Conservation (phyloP, 139 green algal species). For the Picochlorum sp. region DNA sequence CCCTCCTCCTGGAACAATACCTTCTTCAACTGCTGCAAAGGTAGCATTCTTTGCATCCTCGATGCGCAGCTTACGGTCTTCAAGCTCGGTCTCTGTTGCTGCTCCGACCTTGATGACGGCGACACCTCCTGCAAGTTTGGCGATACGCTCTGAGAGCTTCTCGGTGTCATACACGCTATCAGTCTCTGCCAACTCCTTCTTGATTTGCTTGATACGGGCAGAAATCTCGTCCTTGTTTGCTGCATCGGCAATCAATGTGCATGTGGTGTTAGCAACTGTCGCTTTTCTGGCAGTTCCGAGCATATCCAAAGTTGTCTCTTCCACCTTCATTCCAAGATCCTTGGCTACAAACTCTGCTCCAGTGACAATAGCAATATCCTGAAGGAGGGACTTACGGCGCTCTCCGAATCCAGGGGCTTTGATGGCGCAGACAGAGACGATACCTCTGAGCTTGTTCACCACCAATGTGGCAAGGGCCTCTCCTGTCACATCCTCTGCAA, state of each 20-base stretch:
- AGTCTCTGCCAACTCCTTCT: conserved; percentile 92
- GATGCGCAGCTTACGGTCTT: conserved; percentile 97
- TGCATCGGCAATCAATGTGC: conserved; percentile 91
- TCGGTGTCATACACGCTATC: conserved; percentile 96
- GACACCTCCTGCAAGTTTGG: conserved; percentile 94
- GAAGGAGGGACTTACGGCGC: conserved; percentile 75
- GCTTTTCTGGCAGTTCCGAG: conserved; percentile 89
- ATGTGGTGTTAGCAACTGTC: conserved; percentile 60
- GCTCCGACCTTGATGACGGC: conserved; percentile 98
- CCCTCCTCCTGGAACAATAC: conserved; percentile 84
- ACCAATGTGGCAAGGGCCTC: conserved; percentile 96
- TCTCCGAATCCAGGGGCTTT: conserved; percentile 86
- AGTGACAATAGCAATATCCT: conserved; percentile 74
- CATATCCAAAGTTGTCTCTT: conserved; percentile 71
- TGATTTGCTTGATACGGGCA: conserved; percentile 85
- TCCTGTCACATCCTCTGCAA: conserved; percentile 90
- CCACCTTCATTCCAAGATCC: conserved; percentile 79
- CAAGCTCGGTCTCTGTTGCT: conserved; percentile 95
- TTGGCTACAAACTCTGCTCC: conserved; percentile 96
- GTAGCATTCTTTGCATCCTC: conserved; percentile 99
- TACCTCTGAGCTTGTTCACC: conserved; percentile 97
- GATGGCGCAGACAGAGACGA: conserved; percentile 84
- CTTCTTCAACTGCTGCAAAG: conserved; percentile 94
- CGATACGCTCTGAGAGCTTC: conserved; percentile 98
- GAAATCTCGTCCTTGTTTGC: conserved; percentile 95